Base-by-base conservation (phyloP, 306 rosid species). In the Citrullus colocynthis region DNA sequence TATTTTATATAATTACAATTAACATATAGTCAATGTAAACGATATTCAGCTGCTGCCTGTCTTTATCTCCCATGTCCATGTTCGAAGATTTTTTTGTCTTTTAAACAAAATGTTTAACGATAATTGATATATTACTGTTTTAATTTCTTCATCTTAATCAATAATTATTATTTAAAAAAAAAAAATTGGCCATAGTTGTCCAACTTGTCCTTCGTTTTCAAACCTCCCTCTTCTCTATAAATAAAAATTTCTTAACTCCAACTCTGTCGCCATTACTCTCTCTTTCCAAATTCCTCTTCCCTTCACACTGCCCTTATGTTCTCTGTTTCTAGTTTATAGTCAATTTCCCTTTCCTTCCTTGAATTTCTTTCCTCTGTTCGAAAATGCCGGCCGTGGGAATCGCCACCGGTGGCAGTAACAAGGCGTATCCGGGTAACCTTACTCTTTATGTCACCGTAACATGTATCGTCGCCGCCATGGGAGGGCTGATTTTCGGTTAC, bases 401-500 rank as follows among this genome's bases (percentile, higher is more conserved):
- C 2, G 58, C 0, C 4, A 63, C 45, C 34, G 86, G 86, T 57
- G 59, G 52, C 1, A 78, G 75, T 6, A 81, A 84, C 0, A 83
- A 55, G 42, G 89, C 61, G 76, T 90, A 90, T 36, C 91, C 94
- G 0, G 94, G 94, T 4, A 84, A 80, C 52, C 90, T 90, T 79
- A 90, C 94, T 59, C 86, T 81, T 0, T 90, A 77, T 59, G 91
- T 90, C 34, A 80, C 87, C 4, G 45, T 88, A 61, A 88, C 94
- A 42, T 90, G 94, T 37, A 79, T 90, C 7, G 90, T 88, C 10
- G 94, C 94, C 6, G 94, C 89, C 76, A 90, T 88, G 94, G 94
- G 94, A 18, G 94, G 94, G 12, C 78, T 90, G 6, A 90, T 90
- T 79, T 90, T 90, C n/a, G 94, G 94, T 1, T 90, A 90, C 84